Conservation (phyloP, 2,329 filamentous ascomycete species). For the Apiospora aurea region DNA sequence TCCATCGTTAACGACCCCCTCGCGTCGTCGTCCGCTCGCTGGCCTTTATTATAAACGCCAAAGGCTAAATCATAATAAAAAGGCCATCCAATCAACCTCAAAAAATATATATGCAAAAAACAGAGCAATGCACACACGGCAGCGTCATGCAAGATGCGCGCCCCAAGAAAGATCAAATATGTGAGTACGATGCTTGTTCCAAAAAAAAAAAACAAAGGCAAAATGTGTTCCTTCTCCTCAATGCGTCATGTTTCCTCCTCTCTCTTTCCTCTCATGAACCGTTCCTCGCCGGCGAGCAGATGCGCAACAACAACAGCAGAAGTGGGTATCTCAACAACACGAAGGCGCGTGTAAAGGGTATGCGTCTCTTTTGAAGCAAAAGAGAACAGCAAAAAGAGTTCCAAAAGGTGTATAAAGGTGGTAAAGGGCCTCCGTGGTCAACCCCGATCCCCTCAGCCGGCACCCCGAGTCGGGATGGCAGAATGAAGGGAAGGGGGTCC, state of each 20-base stretch:
- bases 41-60: background rate
- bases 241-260: constrained; percentile 7
- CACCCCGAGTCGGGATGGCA: constrained; percentile 32
- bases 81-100: background rate
- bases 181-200: background rate
- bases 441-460: constrained; percentile 29
- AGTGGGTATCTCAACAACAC: constrained; percentile 36
- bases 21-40: background rate
- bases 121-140: background rate
- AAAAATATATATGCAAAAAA: background rate
- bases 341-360: constrained; percentile 29
- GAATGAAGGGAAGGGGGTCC: constrained; percentile 28
- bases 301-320: constrained; percentile 29
- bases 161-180: background rate
- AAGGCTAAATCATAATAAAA: background rate
- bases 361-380: background rate
- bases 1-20: background rate
- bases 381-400: background rate
- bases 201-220: constrained; percentile 15
- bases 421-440: constrained; percentile 32
- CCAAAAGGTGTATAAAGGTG: constrained; percentile 24
- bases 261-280: constrained; percentile 21
- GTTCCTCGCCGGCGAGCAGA: constrained; percentile 35
- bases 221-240: background rate
- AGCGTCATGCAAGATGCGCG: background rate